phyloP scores from a whole-genome alignment of 495 filamentous ascomycete genomes.

The Daldinia grandis region DNA sequence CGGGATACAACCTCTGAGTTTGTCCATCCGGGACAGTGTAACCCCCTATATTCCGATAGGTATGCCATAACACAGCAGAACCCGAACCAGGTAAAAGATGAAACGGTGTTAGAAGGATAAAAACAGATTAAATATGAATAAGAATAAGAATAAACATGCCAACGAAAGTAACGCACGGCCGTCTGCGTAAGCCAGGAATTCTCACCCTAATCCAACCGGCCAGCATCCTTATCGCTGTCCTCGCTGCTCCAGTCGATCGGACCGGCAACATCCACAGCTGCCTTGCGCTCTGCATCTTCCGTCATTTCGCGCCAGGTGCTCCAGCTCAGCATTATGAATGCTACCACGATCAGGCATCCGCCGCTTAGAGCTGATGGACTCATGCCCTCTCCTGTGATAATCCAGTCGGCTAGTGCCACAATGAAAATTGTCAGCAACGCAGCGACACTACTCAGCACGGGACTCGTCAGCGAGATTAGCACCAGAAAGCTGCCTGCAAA shows the following conservation, averaged over 20 bases:
- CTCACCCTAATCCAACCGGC: constrained; percentile 11
- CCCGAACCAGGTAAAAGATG: neutral
- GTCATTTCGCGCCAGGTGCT: constrained; percentile 92
- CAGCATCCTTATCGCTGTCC: constrained; percentile 37
- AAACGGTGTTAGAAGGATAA: neutral
- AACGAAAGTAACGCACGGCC: neutral
- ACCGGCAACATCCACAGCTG: constrained; percentile 16
- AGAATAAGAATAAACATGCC: neutral
- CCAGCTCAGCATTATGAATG: constrained; percentile 86
- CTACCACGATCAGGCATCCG: constrained; percentile 84
- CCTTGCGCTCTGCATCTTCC: constrained; percentile 68
- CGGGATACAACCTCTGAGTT: neutral
- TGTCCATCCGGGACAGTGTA: neutral
- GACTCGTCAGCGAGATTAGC: constrained; percentile 89
- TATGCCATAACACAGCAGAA: neutral
- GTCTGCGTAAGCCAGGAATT: neutral
- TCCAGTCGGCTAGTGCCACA: constrained; percentile 90
- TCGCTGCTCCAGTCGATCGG: constrained; percentile 40
- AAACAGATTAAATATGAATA: neutral
- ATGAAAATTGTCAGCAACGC: constrained; percentile 95
- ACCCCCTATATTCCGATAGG: neutral
- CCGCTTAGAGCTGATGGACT: constrained; percentile 78
- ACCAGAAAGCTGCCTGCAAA: constrained; percentile 96
- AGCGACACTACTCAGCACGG: constrained; percentile 90
- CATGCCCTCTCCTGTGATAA: constrained; percentile 77